A percentile compares a stretch with the other conserved stretches of the same genome.
phyloP scores from a whole-genome alignment of 164 flowering plant species.

The Stephania cephalantha region DNA sequence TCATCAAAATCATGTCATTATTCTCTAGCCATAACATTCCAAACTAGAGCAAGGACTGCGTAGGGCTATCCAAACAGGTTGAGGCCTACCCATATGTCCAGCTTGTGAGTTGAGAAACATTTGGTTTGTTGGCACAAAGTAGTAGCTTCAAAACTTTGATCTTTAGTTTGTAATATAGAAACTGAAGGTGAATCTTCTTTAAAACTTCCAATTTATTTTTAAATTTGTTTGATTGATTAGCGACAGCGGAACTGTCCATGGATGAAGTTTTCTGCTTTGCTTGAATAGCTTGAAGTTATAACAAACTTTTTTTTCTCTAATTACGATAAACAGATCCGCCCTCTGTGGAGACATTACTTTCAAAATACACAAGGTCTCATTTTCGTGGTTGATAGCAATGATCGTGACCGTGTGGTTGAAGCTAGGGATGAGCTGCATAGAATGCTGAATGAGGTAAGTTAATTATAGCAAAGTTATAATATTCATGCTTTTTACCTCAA shows the following conservation, averaged over 20 bases:
- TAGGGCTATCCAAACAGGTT: no score
- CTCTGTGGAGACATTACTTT: conserved; percentile 80
- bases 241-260: neutral
- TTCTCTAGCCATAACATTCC: no score
- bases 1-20: no score
- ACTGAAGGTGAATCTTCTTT: no score
- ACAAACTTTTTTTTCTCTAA: neutral
- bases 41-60: no score
- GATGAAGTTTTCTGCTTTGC: neutral
- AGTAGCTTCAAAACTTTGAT: no score
- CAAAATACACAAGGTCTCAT: conserved; percentile 77
- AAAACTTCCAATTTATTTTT: no score
- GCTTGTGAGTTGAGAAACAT: no score
- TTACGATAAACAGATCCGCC: conserved; percentile 40
- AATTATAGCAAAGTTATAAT: neutral
- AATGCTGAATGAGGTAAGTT: conserved; percentile 64
- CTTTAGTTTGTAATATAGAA: no score
- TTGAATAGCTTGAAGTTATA: neutral
- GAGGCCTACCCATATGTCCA: no score
- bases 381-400: conserved; percentile 78
- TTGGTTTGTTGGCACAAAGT: no score
- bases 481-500: neutral
- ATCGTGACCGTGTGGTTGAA: conserved; percentile 67
- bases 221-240: neutral
- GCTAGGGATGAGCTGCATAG: conserved; percentile 75